Conservation (phyloP, 163 green algal genomes). For the Smithsoniella earleae region DNA sequence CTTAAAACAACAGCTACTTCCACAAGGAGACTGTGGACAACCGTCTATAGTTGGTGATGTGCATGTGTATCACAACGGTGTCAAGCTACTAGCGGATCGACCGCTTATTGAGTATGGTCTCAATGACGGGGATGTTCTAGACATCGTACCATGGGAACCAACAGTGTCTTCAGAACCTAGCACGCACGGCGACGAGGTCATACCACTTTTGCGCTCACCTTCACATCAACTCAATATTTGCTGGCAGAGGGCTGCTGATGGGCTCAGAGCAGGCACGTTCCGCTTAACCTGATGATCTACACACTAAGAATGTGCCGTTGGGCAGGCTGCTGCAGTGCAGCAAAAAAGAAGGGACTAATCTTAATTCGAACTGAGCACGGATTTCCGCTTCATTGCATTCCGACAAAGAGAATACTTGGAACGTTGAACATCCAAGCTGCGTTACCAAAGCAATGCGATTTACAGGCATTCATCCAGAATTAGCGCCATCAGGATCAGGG, state of each 20-base stretch:
- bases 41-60: not conserved
- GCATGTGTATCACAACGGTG: not conserved
- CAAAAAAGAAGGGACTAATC: too few species aligned
- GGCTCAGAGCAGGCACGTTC: not conserved
- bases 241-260: conserved; percentile 36
- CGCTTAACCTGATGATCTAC: too few species aligned
- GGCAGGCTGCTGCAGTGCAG: too few species aligned
- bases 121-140: conserved; percentile 35
- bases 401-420: too few species aligned
- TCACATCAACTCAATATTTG: conserved; percentile 41
- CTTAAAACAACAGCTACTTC: conserved; percentile 32
- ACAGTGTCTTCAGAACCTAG: not conserved
- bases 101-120: conserved; percentile 39
- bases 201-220: conserved; percentile 41
- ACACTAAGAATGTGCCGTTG: too few species aligned
- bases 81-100: conserved; percentile 15
- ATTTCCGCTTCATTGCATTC: too few species aligned
- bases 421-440: too few species aligned
- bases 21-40: not conserved
- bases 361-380: too few species aligned
- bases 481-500: conserved; percentile 50
- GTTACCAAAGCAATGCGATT: too few species aligned
- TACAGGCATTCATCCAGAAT: conserved; percentile 39
- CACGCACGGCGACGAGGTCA: conserved; percentile 31
- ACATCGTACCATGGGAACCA: conserved; percentile 40